phyloP scores from a whole-genome alignment of 192 early-diverging fungal species.

The Rhizoclosmatium globosum region DNA sequence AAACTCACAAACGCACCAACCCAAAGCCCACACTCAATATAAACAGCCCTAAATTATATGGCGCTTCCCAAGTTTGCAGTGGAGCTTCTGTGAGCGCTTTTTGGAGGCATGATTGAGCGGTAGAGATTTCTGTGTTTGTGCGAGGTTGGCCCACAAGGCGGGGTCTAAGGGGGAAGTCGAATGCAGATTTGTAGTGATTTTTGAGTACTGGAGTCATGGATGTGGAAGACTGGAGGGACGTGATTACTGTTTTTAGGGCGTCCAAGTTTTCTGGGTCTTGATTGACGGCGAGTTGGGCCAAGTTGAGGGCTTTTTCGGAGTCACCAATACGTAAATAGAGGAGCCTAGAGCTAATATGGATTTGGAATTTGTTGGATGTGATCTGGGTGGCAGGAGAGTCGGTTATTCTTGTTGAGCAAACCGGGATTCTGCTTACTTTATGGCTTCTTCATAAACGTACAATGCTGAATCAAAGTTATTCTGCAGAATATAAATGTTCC shows the following conservation, averaged over 20 bases:
- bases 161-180: background rate
- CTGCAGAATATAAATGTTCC: background rate
- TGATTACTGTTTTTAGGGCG: background rate
- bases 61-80: background rate
- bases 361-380: background rate
- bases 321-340: slow-evolving; percentile 5
- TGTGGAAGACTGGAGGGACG: background rate
- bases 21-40: background rate
- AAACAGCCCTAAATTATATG: slow-evolving; percentile 1
- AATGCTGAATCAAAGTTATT: slow-evolving; percentile 7
- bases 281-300: background rate
- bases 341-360: background rate
- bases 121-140: background rate
- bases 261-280: slow-evolving; percentile 4
- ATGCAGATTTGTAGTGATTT: background rate
- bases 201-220: background rate
- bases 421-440: background rate
- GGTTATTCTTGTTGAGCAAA: too few relatives aligned
- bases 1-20: background rate
- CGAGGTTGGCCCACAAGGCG: background rate
- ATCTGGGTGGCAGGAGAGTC: background rate
- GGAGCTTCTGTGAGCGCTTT: background rate
- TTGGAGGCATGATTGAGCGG: background rate
- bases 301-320: background rate
- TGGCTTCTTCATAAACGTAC: slow-evolving; percentile 1